Percentiles rank a stretch among this genome's conserved stretches.
phyloP scores from a whole-genome alignment of 2,329 filamentous ascomycete species.

The Colletotrichum theobromicola region DNA sequence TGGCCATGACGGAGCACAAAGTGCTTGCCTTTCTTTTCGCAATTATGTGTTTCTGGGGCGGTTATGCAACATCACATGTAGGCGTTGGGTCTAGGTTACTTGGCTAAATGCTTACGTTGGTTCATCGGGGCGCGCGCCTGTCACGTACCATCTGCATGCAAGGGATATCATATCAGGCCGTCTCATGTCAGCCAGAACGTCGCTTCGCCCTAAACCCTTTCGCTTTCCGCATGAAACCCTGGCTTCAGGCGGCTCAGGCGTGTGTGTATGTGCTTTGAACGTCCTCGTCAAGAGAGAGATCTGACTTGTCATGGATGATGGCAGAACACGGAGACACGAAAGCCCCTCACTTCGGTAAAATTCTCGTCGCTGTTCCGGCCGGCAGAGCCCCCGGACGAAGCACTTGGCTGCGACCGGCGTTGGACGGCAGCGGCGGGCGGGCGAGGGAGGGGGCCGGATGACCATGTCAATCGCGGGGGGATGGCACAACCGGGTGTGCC shows the following conservation, averaged over 20 bases:
- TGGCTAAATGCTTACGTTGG: slow-evolving; percentile 12
- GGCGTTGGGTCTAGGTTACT: not conserved
- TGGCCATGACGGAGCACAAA: slow-evolving; percentile 11
- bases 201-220: not conserved
- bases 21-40: not conserved
- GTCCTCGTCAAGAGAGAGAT: not conserved
- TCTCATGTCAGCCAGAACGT: slow-evolving; percentile 7
- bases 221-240: not conserved
- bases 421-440: not conserved
- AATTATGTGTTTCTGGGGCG: too few relatives aligned
- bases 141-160: slow-evolving; percentile 15
- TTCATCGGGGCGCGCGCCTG: not conserved
- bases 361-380: not conserved
- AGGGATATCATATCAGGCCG: slow-evolving; percentile 6
- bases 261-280: not conserved
- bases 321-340: not conserved
- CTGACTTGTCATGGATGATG: not conserved
- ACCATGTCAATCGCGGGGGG: not conserved
- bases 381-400: not conserved
- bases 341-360: not conserved
- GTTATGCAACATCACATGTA: not conserved
- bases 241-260: not conserved
- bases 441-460: not conserved
- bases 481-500: not conserved
- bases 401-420: not conserved